Percentiles rank a stretch among this genome's conserved stretches.
Evolutionary conservation across 805 yeast species (phyloP).

Genomic region (Myxozyma mucilagina): DNA sequence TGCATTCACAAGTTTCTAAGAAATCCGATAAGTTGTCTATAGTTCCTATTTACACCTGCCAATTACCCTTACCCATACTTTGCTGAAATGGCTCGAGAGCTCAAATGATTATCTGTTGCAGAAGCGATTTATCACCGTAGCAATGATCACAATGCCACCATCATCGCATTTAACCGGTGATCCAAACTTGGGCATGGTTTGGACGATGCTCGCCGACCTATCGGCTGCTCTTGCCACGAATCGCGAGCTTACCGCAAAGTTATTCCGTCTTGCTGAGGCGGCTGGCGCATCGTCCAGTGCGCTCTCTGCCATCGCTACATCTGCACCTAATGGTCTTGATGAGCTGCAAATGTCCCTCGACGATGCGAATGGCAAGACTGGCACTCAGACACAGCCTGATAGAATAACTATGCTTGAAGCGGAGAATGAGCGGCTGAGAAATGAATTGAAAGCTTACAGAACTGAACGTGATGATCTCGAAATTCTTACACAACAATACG

Average conservation of each 20-base stretch:
- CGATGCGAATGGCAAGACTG: neutral
- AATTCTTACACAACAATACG: conserved; percentile 24
- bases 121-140: neutral
- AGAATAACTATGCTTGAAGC: neutral
- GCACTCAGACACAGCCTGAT: neutral
- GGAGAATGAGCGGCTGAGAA: conserved; percentile 19
- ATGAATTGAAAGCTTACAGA: conserved; percentile 6
- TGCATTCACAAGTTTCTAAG: no score
- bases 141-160: conserved; percentile 7
- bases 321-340: conserved; percentile 12
- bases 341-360: neutral
- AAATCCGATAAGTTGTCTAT: no score
- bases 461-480: conserved; percentile 28
- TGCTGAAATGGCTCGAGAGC: no score
- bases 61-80: no score
- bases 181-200: conserved; percentile 28
- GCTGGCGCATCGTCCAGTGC: conserved; percentile 23
- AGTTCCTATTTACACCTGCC: no score
- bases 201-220: conserved; percentile 28
- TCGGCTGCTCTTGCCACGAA: conserved; percentile 21
- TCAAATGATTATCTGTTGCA: neutral
- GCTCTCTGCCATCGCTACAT: conserved; percentile 9
- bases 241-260: conserved; percentile 28
- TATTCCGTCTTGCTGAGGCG: conserved; percentile 28
- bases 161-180: conserved; percentile 18